Conservation (phyloP, 768 basidiomycete genomes). For the Boletus patriciae region DNA sequence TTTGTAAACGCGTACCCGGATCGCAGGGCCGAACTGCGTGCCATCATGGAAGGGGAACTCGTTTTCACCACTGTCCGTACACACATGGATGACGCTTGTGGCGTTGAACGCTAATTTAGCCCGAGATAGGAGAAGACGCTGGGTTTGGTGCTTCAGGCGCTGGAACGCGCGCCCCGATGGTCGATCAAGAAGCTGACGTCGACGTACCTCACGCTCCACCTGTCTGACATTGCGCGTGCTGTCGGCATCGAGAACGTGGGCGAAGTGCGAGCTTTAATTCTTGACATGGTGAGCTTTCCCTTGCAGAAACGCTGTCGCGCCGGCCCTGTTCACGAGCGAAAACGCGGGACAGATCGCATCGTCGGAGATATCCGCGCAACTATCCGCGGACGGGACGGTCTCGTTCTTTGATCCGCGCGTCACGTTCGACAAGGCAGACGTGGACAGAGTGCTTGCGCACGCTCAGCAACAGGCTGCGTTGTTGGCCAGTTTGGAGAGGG, state of each 20-base stretch:
- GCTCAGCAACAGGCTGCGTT: constrained; percentile 48
- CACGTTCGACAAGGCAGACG: constrained; percentile 56
- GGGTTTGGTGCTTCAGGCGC: constrained; percentile 66
- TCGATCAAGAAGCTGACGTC: constrained; percentile 75
- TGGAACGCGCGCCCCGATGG: constrained; percentile 75
- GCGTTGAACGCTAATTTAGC: constrained; percentile 5
- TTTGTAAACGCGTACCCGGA: constrained; percentile 70
- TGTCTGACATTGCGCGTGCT: constrained; percentile 64
- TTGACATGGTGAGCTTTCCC: constrained; percentile 68
- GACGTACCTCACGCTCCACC: constrained; percentile 77
- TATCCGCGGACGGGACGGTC: constrained; percentile 69
- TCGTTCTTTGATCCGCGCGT: constrained; percentile 67
- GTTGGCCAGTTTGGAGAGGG: constrained; percentile 25
- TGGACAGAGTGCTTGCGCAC: constrained; percentile 56
- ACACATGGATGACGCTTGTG: background rate
- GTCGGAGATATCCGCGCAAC: constrained; percentile 65
- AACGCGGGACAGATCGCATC: constrained; percentile 58
- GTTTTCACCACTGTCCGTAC: constrained; percentile 52
- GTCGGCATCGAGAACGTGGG: constrained; percentile 46
- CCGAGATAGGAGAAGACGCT: constrained; percentile 62
- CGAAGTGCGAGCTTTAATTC: constrained; percentile 56
- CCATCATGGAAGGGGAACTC: constrained; percentile 55
- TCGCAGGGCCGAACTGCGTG: constrained; percentile 43
- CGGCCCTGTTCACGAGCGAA: constrained; percentile 2
- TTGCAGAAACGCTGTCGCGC: too few relatives aligned